Conservation (phyloP, 1,284 basidiomycete genomes). For the Cutaneotrichosporon cutaneum region DNA sequence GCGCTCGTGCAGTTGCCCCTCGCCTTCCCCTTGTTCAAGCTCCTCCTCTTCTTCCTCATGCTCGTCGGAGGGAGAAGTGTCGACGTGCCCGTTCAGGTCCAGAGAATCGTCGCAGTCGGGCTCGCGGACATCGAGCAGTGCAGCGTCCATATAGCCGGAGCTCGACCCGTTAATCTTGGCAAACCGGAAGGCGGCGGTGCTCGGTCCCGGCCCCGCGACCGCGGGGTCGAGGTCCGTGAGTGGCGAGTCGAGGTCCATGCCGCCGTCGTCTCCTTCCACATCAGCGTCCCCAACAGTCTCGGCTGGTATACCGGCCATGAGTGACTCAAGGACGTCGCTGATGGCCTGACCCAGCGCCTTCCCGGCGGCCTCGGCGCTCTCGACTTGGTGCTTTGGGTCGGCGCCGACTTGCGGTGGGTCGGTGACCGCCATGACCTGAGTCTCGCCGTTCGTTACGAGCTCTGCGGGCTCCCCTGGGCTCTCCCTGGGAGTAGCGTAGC, state of each 20-base stretch:
- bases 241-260: not conserved
- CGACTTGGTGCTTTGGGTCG: not conserved
- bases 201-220: not conserved
- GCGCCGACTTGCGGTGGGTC: too few relatives aligned
- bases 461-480: not conserved
- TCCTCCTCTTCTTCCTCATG: not conserved
- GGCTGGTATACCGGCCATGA: not conserved
- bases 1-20: too few relatives aligned
- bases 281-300: not conserved
- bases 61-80: not conserved
- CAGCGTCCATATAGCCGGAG: too few relatives aligned
- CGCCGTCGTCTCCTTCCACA: not conserved
- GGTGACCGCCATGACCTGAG: too few relatives aligned
- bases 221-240: not conserved
- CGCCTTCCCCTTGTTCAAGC: not conserved
- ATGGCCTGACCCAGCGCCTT: not conserved
- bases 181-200: not conserved
- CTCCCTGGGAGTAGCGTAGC: too few relatives aligned
- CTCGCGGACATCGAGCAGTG: too few relatives aligned
- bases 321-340: not conserved
- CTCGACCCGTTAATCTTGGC: not conserved
- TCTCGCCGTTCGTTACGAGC: not conserved
- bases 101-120: not conserved
- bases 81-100: not conserved
- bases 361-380: not conserved